Evolutionary conservation across 805 yeast genomes (phyloP).

Genomic region (Candida oleophila): DNA sequence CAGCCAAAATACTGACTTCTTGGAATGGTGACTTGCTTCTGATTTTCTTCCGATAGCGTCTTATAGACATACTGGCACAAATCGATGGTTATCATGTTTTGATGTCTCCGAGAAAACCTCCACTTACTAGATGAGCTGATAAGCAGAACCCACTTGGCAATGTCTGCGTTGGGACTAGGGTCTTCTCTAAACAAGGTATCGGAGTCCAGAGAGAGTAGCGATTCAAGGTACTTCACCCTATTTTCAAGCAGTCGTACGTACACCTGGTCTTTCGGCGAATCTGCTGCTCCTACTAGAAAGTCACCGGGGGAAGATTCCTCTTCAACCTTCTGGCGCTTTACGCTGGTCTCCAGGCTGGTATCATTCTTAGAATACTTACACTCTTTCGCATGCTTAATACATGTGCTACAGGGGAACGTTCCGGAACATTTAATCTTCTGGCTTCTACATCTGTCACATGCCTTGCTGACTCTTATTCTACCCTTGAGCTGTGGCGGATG

Average conservation of each 20-base stretch:
- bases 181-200: constrained; percentile 10
- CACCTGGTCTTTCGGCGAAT: constrained; percentile 9
- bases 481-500: constrained; percentile 7
- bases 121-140: constrained; percentile 34
- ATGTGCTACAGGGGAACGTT: constrained; percentile 47
- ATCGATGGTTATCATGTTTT: constrained; percentile 39
- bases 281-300: background rate
- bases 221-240: constrained; percentile 40
- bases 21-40: constrained; percentile 42
- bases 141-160: background rate
- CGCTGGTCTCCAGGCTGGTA: background rate
- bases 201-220: constrained; percentile 19
- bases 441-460: constrained; percentile 55
- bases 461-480: constrained; percentile 47
- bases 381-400: constrained; percentile 36
- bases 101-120: constrained; percentile 48
- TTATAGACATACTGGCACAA: constrained; percentile 34
- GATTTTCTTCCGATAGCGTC: constrained; percentile 31
- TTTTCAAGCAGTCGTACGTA: constrained; percentile 39
- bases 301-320: background rate
- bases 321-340: background rate
- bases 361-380: constrained; percentile 19
- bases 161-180: background rate
- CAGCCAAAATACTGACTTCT: constrained; percentile 63
- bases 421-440: constrained; percentile 62